Evolutionary conservation across 371 early-diverging fungal genomes (phyloP), one percentile per base, ranked within the genome.

Genomic region (Mortierella sp.): DNA sequence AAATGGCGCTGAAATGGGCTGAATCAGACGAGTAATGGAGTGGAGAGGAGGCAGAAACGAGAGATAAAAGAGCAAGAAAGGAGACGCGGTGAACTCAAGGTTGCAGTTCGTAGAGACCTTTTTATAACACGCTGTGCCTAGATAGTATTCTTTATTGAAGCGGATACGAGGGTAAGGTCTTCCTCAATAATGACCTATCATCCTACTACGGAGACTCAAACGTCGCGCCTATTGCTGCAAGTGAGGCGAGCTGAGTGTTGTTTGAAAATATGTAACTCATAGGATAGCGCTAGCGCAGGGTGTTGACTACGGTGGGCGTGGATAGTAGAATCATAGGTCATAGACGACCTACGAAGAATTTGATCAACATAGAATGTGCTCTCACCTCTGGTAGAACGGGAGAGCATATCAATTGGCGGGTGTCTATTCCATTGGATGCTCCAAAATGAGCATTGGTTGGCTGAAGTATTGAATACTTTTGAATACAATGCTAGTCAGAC

Each of bases 181-280:
- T 35, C 37, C 49, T 49, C n/a, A n/a, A 49, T 16, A 51, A 51
- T 51, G n/a, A 40, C 18, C 51, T 51, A n/a, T 51, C 51, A 51
- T n/a, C 47, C 68, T 45, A 63, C 63, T 30, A 30, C 30, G 63
- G 49, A 60, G 61, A 30, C 61, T 60, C 30, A 60, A 60, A 37
- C 32, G 35, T 35, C 60, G 39, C 39, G 12, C 61, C 51, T 51
- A 51, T 22, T 12, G 3, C 18, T n/a, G 18, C 51, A 18, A 14
- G 47, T 2, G 18, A 18, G 18, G 39, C 35, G 20, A 37, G 40
- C 37, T 37, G 61, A 30, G 1, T 30, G 39, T 39, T 39, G n/a
- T 18, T 18, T 18, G 51, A 20, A 6, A 14, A 51, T 22, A 6
- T 51, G 51, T 51, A 3, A 22, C 51, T 51, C 51, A 51, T 14